phyloP scores from a whole-genome alignment of 306 rosid genomes.

The Crotalaria pallida region DNA sequence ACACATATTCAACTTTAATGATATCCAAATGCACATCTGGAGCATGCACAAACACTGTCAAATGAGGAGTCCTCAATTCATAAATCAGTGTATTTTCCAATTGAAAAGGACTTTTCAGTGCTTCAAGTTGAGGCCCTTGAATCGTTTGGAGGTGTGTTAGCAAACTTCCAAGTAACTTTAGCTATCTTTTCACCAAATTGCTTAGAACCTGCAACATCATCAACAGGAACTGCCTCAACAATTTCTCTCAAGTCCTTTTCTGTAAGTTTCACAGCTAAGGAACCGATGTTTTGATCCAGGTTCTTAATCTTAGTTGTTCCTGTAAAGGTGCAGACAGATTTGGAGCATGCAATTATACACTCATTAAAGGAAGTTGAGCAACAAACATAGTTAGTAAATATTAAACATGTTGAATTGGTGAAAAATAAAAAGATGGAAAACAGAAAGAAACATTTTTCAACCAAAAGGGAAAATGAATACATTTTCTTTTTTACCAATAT shows the following conservation, averaged over 20 bases:
- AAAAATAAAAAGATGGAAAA: not conserved
- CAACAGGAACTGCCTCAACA: constrained; percentile 33
- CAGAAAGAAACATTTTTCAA: not conserved
- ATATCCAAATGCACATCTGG: not conserved
- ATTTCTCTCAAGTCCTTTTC: constrained; percentile 35
- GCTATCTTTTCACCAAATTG: not conserved
- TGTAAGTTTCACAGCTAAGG: constrained; percentile 35
- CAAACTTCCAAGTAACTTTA: constrained; percentile 27
- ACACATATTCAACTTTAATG: not conserved
- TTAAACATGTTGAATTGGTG: not conserved
- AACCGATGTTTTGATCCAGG: constrained; percentile 46
- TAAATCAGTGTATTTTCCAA: not conserved
- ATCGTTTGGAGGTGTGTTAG: constrained; percentile 38
- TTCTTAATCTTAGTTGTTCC: constrained; percentile 60
- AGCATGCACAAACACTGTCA: not conserved
- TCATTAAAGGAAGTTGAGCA: not conserved
- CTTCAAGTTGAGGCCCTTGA: not conserved
- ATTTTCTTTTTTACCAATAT: not conserved
- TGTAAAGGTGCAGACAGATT: constrained; percentile 15
- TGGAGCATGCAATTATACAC: not conserved
- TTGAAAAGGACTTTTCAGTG: constrained; percentile 22
- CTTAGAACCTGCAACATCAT: constrained; percentile 38
- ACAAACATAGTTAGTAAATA: not conserved
- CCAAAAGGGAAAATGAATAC: not conserved
- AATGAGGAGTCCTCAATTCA: not conserved